Base-by-base conservation (phyloP, 2,329 filamentous ascomycete genomes). In the Apiospora marii region DNA sequence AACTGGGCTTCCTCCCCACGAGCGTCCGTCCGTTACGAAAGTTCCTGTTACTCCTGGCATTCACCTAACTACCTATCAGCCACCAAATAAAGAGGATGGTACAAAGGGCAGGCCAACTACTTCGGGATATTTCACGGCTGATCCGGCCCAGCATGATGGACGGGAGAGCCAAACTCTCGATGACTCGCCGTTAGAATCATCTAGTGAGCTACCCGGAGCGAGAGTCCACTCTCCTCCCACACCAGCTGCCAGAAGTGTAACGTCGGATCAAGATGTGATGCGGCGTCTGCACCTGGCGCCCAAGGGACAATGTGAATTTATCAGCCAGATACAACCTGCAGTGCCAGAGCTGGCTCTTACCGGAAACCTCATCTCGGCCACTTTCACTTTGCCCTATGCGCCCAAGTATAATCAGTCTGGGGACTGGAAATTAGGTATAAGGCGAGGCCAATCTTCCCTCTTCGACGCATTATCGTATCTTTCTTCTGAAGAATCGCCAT, bases 401-500 rank as follows among this genome's bases (percentile, higher is more conserved):
- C 80, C 92, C 72, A 86, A 87, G 73, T 91, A 91, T 77, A 85
- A 84, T 76, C 88, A 88, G 76, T 87, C 86, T 22, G 84, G 86
- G 72, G 88, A 91, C 76, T 92, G 90, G 90, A 90, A 93, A 79
- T 85, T 98, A 71, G 91, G 90, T 77, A 87, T 91, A 74, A 93
- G 95, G 37, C 92, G 93, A 74, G 96, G 96, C 71, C 96, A 95
- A 73, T 98, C 96, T 16, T 94, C 96, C 22, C 88, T 98, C 44
- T 97, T 97, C 83, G 95, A 98, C 82, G 95, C 95, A 13, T 95
- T 98, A 79, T 90, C 92, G 72, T 92, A 97, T 83, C 90, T 98
- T 64, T 94, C 95, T 4, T 97, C 95, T n/a, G 87, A 92, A 71
- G 88, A 93, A 58, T 92, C 92, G 2, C 91, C 92, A 27, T 98